These are phyloP conservation scores for Wallemia hederae DNA, from an alignment of 1,284 basidiomycete species.

Conservation along the genomic window DNA sequence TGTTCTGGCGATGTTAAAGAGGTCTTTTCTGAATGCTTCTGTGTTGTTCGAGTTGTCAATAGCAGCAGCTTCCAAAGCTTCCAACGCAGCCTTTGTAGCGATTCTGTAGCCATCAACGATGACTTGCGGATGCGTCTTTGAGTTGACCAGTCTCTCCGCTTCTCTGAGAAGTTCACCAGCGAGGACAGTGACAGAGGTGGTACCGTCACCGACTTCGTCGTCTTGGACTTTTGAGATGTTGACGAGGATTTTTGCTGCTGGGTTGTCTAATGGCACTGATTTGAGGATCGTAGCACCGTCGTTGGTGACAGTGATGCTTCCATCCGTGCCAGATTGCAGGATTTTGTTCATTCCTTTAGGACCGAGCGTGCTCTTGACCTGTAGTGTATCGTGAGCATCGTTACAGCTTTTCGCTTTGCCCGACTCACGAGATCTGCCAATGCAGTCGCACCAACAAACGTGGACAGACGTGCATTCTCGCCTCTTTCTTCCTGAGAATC, in stretches of 20 bases:
- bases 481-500: slow-evolving; percentile 89
- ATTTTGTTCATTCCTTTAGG: slow-evolving; percentile 97
- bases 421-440: slow-evolving; percentile 50
- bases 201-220: slow-evolving; percentile 95
- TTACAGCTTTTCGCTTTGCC: neutral
- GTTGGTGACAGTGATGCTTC: slow-evolving; percentile 89
- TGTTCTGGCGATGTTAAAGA: slow-evolving; percentile 88
- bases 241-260: slow-evolving; percentile 94
- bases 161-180: slow-evolving; percentile 76
- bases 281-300: slow-evolving; percentile 97
- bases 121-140: slow-evolving; percentile 94
- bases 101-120: slow-evolving; percentile 95
- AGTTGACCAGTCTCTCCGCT: slow-evolving; percentile 77
- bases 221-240: slow-evolving; percentile 99
- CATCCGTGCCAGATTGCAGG: slow-evolving; percentile 64
- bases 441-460: slow-evolving; percentile 87
- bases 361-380: slow-evolving; percentile 75
- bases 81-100: slow-evolving; percentile 57
- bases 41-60: slow-evolving; percentile 50
- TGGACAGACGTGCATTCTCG: slow-evolving; percentile 94
- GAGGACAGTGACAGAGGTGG: slow-evolving; percentile 75
- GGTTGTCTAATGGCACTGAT: slow-evolving; percentile 88
- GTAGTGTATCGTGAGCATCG: neutral
- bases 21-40: slow-evolving; percentile 61
- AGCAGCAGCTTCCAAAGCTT: slow-evolving; percentile 51